Percentiles rank a stretch among this genome's conserved stretches.
phyloP scores from a whole-genome alignment of 805 yeast species.

The Myxozyma melibiosi region DNA sequence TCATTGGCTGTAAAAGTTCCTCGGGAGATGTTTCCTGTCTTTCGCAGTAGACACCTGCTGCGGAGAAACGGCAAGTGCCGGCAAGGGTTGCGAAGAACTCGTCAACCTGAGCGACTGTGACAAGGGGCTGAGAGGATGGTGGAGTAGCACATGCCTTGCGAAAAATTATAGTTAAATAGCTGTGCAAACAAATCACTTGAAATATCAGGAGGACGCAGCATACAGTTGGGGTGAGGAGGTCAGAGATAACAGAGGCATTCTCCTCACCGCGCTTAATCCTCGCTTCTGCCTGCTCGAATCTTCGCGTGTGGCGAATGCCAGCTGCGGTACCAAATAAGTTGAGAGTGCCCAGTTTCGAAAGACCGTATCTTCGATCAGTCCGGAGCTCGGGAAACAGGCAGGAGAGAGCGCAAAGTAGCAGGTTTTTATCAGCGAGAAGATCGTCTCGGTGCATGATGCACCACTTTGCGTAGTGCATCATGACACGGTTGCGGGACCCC shows the following conservation, averaged over 20 bases:
- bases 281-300: neutral
- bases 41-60: neutral
- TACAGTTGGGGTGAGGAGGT: neutral
- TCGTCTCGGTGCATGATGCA: neutral
- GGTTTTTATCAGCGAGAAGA: neutral
- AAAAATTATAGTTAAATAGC: neutral
- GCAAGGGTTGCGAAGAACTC: constrained; percentile 6
- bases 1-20: constrained; percentile 8
- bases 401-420: constrained; percentile 3
- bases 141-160: neutral
- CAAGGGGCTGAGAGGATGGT: neutral
- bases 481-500: neutral
- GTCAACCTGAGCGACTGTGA: constrained; percentile 13
- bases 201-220: too few species aligned
- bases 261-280: constrained; percentile 9
- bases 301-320: constrained; percentile 5
- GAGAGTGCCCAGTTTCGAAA: neutral
- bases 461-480: neutral
- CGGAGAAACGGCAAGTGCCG: constrained; percentile 10
- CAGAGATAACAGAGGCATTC: constrained; percentile 8
- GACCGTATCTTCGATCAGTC: constrained; percentile 10
- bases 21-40: neutral
- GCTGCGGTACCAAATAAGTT: neutral
- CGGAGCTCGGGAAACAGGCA: constrained; percentile 24
- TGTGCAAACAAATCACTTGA: too few species aligned